Conservation (phyloP, 371 early-diverging fungal species). For the Chytridiales sp. region DNA sequence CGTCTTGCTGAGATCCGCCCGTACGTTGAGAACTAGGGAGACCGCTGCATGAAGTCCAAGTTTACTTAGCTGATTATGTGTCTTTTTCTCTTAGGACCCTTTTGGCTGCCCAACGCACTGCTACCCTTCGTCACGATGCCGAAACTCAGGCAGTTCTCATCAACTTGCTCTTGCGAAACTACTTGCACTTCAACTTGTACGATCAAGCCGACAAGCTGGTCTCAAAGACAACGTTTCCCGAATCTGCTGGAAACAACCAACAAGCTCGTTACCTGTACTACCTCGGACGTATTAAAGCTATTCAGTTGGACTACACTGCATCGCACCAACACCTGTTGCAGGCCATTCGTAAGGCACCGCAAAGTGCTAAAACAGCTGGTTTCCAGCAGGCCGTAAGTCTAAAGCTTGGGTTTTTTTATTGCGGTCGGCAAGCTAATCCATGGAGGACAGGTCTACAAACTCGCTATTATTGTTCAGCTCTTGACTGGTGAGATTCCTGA, state of each 20-base stretch:
- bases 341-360: conserved; percentile 94
- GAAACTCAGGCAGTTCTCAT: conserved; percentile 85
- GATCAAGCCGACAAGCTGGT: conserved; percentile 96
- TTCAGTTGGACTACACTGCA: conserved; percentile 92
- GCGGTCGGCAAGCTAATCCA: neutral
- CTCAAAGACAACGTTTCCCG: conserved; percentile 88
- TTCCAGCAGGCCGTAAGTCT: conserved; percentile 81
- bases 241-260: conserved; percentile 88
- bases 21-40: conserved; percentile 39
- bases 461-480: conserved; percentile 91
- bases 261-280: conserved; percentile 95
- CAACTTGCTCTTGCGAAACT: conserved; percentile 86
- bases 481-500: conserved; percentile 98
- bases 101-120: conserved; percentile 83
- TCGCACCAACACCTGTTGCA: conserved; percentile 85
- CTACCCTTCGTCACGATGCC: conserved; percentile 84
- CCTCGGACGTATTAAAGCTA: conserved; percentile 87
- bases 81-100: conserved; percentile 52
- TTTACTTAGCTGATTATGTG: neutral
- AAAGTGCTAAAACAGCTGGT: conserved; percentile 82
- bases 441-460: conserved; percentile 71
- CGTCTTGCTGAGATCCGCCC: conserved; percentile 75
- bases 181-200: conserved; percentile 85
- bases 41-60: neutral
- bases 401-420: neutral